A percentile compares a stretch with the other conserved stretches of the same genome.
Evolutionary conservation across 345 rosid species (phyloP).

Genomic region (Hevea brasiliensis): DNA sequence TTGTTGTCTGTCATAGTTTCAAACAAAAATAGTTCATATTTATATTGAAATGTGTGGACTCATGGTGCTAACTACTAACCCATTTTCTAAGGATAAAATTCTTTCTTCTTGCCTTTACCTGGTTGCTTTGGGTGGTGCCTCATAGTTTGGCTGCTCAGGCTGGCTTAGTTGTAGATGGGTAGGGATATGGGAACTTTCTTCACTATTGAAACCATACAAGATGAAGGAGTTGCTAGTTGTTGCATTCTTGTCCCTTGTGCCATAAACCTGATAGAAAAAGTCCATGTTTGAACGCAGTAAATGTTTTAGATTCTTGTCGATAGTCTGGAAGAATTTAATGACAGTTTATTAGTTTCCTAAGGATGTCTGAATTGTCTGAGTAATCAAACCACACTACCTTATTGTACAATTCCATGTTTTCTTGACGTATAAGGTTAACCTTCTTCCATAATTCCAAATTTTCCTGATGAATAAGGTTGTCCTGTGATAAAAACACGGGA

Average conservation of each 20-base stretch:
- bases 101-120: slow-evolving; percentile 18
- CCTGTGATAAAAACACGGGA: slow-evolving; percentile 21
- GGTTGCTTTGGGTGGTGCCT: slow-evolving; percentile 33
- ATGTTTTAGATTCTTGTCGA: background rate
- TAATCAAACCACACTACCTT: slow-evolving; percentile 29
- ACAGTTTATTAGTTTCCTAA: background rate
- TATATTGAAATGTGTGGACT: background rate
- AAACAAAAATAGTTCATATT: background rate
- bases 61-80: background rate
- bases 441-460: slow-evolving; percentile 42
- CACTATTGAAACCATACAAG: slow-evolving; percentile 24
- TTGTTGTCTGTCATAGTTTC: slow-evolving; percentile 10
- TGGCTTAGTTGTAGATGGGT: slow-evolving; percentile 17
- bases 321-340: background rate
- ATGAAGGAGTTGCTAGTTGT: slow-evolving; percentile 31
- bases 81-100: background rate
- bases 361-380: background rate
- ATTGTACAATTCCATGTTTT: slow-evolving; percentile 36
- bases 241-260: slow-evolving; percentile 28
- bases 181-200: slow-evolving; percentile 9
- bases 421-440: slow-evolving; percentile 39
- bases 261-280: slow-evolving; percentile 47
- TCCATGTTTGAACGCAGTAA: background rate
- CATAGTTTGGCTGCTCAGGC: slow-evolving; percentile 20
- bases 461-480: slow-evolving; percentile 38